Percentiles rank a stretch among this genome's conserved stretches.
Conservation (phyloP, 2,329 filamentous ascomycete genomes). For the Paracamarosporium sp. region DNA sequence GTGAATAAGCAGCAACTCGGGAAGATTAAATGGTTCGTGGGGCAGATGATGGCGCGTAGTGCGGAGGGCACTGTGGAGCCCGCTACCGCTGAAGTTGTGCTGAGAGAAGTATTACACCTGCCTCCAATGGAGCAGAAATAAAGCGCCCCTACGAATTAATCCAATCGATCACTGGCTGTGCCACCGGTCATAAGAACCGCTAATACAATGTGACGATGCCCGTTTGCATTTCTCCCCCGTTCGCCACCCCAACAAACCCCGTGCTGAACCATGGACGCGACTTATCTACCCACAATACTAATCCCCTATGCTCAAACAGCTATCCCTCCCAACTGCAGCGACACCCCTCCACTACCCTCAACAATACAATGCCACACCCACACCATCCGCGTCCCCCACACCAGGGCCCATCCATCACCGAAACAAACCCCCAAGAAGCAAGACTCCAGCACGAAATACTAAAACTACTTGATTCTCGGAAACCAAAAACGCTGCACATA, state of each 20-base stretch:
- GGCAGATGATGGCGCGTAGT: slow-evolving; percentile 70
- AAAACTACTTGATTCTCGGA: background rate
- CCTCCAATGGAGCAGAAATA: slow-evolving; percentile 16
- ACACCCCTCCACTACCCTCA: background rate
- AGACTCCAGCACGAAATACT: background rate
- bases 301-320: background rate
- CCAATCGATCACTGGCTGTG: background rate
- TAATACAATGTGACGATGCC: background rate
- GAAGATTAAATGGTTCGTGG: slow-evolving; percentile 73
- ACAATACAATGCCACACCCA: background rate
- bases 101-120: slow-evolving; percentile 56
- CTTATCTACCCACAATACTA: background rate
- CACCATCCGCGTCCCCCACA: background rate
- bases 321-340: background rate
- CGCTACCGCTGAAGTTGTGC: slow-evolving; percentile 60
- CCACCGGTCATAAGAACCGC: background rate
- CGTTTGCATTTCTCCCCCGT: background rate
- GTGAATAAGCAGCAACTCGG: slow-evolving; percentile 64
- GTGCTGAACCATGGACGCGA: background rate
- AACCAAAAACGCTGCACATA: background rate
- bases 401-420: background rate
- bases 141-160: background rate
- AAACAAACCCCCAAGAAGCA: background rate
- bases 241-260: background rate
- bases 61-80: slow-evolving; percentile 69